These are phyloP conservation scores for Arachnopeziza araneosa DNA, from an alignment of 2,329 filamentous ascomycete species.

Conservation along the genomic window DNA sequence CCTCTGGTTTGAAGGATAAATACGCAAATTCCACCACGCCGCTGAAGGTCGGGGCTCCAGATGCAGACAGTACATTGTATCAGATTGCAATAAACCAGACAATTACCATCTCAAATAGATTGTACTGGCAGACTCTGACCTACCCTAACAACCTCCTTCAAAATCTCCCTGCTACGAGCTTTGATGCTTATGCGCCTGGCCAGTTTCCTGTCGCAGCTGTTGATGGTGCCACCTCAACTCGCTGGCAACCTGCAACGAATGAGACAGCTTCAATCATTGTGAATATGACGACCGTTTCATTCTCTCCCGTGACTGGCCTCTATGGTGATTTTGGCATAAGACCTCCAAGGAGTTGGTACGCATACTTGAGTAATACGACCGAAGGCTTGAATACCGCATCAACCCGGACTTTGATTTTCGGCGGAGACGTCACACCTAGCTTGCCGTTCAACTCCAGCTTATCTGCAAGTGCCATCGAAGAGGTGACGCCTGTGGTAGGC, in stretches of 20 bases:
- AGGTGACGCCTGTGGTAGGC: constrained; percentile 25
- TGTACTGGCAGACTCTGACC: constrained; percentile 48
- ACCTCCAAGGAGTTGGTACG: constrained; percentile 47
- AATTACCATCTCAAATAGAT: constrained; percentile 53
- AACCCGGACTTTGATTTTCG: constrained; percentile 12
- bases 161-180: constrained; percentile 50
- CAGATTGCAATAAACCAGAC: constrained; percentile 43
- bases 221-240: constrained; percentile 60
- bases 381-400: constrained; percentile 12
- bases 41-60: constrained; percentile 47
- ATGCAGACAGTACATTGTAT: constrained; percentile 38
- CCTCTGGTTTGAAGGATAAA: constrained; percentile 46
- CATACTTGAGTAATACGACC: constrained; percentile 44
- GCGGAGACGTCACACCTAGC: constrained; percentile 20
- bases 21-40: constrained; percentile 52
- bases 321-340: constrained; percentile 55
- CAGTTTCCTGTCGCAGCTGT: constrained; percentile 65
- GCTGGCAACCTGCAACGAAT: constrained; percentile 58
- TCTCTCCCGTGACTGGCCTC: constrained; percentile 42
- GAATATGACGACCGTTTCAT: constrained; percentile 36
- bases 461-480: constrained; percentile 4
- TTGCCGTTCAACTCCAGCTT: constrained; percentile 22
- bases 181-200: constrained; percentile 47
- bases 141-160: constrained; percentile 57
- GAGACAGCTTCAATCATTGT: constrained; percentile 50